Conservation (phyloP, 306 rosid genomes). For the Cucurbita moschata region DNA sequence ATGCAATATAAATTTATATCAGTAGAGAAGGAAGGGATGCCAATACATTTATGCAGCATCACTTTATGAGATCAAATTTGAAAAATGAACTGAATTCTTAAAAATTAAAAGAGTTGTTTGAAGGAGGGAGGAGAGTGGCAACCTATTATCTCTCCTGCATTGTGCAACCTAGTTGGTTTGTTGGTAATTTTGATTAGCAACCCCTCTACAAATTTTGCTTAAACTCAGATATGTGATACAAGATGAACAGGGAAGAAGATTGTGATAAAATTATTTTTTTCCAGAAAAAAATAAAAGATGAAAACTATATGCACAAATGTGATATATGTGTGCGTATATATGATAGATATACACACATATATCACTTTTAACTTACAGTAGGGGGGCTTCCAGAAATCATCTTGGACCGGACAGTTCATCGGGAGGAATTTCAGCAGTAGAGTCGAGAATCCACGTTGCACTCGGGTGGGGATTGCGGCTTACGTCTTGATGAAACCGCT, state of each 20-base stretch:
- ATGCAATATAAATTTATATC: slow-evolving; percentile 4
- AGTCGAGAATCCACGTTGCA: slow-evolving; percentile 53
- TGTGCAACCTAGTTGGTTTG: not conserved
- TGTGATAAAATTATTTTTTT: not conserved
- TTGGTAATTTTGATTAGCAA: not conserved
- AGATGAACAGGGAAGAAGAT: not conserved
- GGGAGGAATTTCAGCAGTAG: slow-evolving; percentile 49
- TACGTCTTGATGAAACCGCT: slow-evolving; percentile 45
- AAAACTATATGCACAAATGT: slow-evolving; percentile 9
- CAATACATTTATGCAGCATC: not conserved
- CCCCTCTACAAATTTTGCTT: not conserved
- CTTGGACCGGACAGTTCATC: slow-evolving; percentile 88
- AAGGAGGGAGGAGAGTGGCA: not conserved
- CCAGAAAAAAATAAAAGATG: not conserved
- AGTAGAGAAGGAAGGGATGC: not conserved
- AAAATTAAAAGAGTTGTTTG: not conserved
- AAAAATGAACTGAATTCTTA: not conserved
- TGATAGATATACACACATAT: not conserved
- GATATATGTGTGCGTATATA: not conserved
- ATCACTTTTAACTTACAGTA: slow-evolving; percentile 1
- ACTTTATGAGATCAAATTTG: slow-evolving; percentile 1
- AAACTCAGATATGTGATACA: slow-evolving; percentile 1
- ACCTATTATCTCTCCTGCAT: not conserved
- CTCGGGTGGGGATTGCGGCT: slow-evolving; percentile 23
- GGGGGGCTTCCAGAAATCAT: slow-evolving; percentile 19